phyloP scores from a whole-genome alignment of 208 protist genomes.

The Trypanosoma melophagium region DNA sequence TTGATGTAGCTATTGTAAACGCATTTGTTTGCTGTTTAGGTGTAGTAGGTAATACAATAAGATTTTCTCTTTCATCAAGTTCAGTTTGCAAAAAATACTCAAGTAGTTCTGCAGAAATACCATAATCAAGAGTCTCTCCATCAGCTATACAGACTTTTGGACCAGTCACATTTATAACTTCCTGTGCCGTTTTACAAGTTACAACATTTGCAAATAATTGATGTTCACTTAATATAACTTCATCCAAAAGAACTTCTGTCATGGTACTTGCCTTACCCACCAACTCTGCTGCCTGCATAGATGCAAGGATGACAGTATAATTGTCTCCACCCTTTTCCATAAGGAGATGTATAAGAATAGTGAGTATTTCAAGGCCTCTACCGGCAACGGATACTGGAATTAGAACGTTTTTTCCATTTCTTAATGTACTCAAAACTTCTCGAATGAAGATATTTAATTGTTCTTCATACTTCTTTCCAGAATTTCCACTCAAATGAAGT shows the following conservation, averaged over 20 bases:
- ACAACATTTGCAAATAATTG: conserved; percentile 75
- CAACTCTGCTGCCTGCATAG: conserved; percentile 73
- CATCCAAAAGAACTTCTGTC: conserved; percentile 75
- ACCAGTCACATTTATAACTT: conserved; percentile 50
- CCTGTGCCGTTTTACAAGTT: conserved; percentile 69
- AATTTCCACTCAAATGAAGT: conserved; percentile 28
- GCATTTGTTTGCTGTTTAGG: conserved; percentile 62
- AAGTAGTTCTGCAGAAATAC: conserved; percentile 70
- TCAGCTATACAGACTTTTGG: conserved; percentile 83
- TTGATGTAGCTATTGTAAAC: conserved; percentile 30
- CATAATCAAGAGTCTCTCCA: conserved; percentile 73
- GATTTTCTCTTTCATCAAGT: conserved; percentile 47
- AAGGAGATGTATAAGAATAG: conserved; percentile 64
- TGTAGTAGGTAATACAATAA: conserved; percentile 62
- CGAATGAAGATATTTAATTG: conserved; percentile 73
- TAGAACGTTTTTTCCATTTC: conserved; percentile 82
- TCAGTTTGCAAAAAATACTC: conserved; percentile 37
- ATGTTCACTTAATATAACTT: conserved; percentile 73
- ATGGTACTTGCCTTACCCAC: conserved; percentile 81
- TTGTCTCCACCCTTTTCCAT: conserved; percentile 69
- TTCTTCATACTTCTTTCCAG: conserved; percentile 48
- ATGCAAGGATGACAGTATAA: conserved; percentile 82
- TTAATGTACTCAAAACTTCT: conserved; percentile 77
- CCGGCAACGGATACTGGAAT: conserved; percentile 76
- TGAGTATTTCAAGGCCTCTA: conserved; percentile 79